Percentiles rank a stretch among this genome's conserved stretches.
Conservation (phyloP, 257 asterid species). For the Nicotiana tomentosiformis region DNA sequence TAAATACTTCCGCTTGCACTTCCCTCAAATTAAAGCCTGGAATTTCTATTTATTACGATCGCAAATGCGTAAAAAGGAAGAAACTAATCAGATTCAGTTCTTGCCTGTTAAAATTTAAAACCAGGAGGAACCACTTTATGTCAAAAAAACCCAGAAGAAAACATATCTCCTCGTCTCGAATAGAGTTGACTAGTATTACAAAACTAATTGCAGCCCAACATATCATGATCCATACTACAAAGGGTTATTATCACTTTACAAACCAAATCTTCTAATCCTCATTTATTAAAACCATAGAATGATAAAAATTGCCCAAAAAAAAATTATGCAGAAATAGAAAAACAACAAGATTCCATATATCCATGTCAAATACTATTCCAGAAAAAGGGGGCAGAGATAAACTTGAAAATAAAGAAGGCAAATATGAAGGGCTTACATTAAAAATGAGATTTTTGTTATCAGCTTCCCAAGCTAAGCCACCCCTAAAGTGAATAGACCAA, state of each 20-base stretch:
- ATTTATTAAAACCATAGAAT: background rate
- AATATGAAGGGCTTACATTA: conserved; percentile 38
- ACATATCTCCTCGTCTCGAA: background rate
- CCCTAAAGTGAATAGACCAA: conserved; percentile 79
- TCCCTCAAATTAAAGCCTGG: background rate
- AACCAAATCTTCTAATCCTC: background rate
- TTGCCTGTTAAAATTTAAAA: background rate
- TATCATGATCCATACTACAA: background rate
- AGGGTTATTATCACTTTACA: background rate
- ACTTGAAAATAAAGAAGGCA: background rate
- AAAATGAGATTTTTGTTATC: conserved; percentile 72
- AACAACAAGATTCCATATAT: background rate
- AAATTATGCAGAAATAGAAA: background rate
- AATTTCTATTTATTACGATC: background rate
- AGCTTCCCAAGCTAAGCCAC: conserved; percentile 92
- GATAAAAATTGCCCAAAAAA: background rate
- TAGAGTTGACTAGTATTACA: background rate
- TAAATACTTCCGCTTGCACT: background rate
- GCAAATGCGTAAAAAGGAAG: background rate
- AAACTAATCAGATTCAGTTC: background rate
- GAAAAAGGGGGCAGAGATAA: background rate
- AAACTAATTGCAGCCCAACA: background rate
- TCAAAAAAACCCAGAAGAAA: background rate
- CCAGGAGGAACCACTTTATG: background rate
- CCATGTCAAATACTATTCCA: background rate